These are phyloP conservation scores for Beauveria sp. DNA, from an alignment of 2,329 filamentous ascomycete genomes.

Conservation along the genomic window DNA sequence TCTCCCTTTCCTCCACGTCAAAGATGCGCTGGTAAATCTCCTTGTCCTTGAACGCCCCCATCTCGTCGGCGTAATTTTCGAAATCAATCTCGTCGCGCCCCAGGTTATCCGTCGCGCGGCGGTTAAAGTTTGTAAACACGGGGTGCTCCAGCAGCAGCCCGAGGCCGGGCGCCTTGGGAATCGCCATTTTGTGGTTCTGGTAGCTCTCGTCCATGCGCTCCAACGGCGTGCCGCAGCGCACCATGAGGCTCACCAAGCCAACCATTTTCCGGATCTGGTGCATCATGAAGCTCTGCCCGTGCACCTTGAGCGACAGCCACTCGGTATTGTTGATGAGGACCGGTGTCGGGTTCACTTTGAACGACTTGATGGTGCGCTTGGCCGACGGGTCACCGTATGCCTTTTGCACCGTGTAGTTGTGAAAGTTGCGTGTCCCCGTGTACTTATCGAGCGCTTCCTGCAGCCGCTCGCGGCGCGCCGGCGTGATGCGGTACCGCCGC, in stretches of 20 bases:
- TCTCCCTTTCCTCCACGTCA: slow-evolving; percentile 77
- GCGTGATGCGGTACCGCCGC: slow-evolving; percentile 72
- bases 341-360: slow-evolving; percentile 66
- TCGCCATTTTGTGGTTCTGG: slow-evolving; percentile 63
- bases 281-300: slow-evolving; percentile 99
- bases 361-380: slow-evolving; percentile 88
- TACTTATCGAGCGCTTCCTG: slow-evolving; percentile 70
- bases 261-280: slow-evolving; percentile 99
- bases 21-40: slow-evolving; percentile 93
- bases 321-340: slow-evolving; percentile 86
- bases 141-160: slow-evolving; percentile 84
- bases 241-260: slow-evolving; percentile 76
- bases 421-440: slow-evolving; percentile 81
- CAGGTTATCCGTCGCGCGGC: slow-evolving; percentile 55
- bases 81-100: slow-evolving; percentile 70
- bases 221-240: slow-evolving; percentile 73
- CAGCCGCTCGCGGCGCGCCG: slow-evolving; percentile 63
- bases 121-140: slow-evolving; percentile 86
- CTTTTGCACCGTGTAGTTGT: slow-evolving; percentile 97
- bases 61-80: slow-evolving; percentile 64
- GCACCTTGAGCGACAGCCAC: slow-evolving; percentile 92
- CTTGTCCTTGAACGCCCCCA: slow-evolving; percentile 81
- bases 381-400: slow-evolving; percentile 70
- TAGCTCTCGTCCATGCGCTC: slow-evolving; percentile 69
- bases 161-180: slow-evolving; percentile 87